Evolutionary conservation across 371 early-diverging fungal species (phyloP).

Genomic region (Mucor mucedo): DNA sequence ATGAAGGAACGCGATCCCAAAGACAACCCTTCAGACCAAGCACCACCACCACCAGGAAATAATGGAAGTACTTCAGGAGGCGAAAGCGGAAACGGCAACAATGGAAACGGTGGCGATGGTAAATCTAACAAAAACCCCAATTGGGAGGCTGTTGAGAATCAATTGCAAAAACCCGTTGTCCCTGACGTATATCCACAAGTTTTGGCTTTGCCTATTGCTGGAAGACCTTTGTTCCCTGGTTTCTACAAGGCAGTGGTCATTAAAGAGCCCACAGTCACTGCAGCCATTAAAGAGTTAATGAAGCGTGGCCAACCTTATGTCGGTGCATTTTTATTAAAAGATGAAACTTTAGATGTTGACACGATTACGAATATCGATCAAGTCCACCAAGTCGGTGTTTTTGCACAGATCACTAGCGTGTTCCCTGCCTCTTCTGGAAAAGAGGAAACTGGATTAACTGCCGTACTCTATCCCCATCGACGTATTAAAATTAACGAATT

Average conservation of each 20-base stretch:
- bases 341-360: constrained; percentile 87
- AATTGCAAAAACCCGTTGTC: constrained; percentile 74
- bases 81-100: constrained; percentile 28
- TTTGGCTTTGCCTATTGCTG: constrained; percentile 90
- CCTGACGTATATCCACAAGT: constrained; percentile 92
- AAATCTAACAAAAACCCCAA: constrained; percentile 21
- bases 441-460: constrained; percentile 87
- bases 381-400: constrained; percentile 92
- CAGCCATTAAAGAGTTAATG: constrained; percentile 89
- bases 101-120: constrained; percentile 24
- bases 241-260: constrained; percentile 96
- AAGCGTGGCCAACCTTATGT: constrained; percentile 94
- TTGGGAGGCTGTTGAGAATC: constrained; percentile 58
- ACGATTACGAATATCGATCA: constrained; percentile 76
- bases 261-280: constrained; percentile 90
- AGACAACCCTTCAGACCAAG: constrained; percentile 33
- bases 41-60: constrained; percentile 17
- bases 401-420: constrained; percentile 96
- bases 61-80: constrained; percentile 26
- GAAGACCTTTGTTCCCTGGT: constrained; percentile 95
- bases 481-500: constrained; percentile 84
- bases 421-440: constrained; percentile 82
- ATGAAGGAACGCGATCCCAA: constrained; percentile 45
- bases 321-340: constrained; percentile 91
- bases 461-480: constrained; percentile 93